Percentiles rank a stretch among this genome's conserved stretches.
Conservation (phyloP, 164 flowering plant species). For the Hamamelis virginiana region DNA sequence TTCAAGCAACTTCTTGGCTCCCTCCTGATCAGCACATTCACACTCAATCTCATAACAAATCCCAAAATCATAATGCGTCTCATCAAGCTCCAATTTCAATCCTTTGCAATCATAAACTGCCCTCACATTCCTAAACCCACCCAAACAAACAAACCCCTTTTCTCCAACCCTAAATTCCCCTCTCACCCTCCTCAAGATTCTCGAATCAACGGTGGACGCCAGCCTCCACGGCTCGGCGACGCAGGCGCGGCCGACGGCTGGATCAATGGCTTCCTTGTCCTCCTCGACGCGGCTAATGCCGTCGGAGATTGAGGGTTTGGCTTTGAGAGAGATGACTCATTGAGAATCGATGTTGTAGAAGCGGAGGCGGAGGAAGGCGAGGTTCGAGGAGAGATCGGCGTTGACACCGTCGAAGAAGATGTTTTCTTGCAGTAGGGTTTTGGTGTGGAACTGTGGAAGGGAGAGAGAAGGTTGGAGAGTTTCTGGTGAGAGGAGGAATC, state of each 20-base stretch:
- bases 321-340: constrained; percentile 66
- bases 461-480: constrained; percentile 54
- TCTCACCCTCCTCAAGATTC: constrained; percentile 44
- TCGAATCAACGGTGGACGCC: constrained; percentile 27
- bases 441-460: constrained; percentile 54
- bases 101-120: constrained; percentile 69
- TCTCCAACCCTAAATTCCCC: constrained; percentile 43
- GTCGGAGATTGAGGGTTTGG: constrained; percentile 41
- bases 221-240: constrained; percentile 51
- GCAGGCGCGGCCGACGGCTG: constrained; percentile 49
- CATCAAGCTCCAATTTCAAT: constrained; percentile 70
- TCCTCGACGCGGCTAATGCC: too few species aligned
- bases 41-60: constrained; percentile 79
- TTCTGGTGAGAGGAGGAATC: constrained; percentile 59
- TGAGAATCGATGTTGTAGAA: constrained; percentile 58
- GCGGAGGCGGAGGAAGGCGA: constrained; percentile 68
- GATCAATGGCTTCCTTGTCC: constrained; percentile 65
- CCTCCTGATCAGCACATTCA: constrained; percentile 64
- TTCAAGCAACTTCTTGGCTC: constrained; percentile 51
- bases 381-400: constrained; percentile 44
- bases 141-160: constrained; percentile 54
- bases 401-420: constrained; percentile 59
- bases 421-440: constrained; percentile 68
- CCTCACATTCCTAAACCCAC: constrained; percentile 77
- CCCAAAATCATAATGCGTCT: constrained; percentile 65